Evolutionary conservation across 2,329 filamentous ascomycete genomes (phyloP), one percentile per base, ranked within the genome.

Genomic region (Colletotrichum cordylinicola): DNA sequence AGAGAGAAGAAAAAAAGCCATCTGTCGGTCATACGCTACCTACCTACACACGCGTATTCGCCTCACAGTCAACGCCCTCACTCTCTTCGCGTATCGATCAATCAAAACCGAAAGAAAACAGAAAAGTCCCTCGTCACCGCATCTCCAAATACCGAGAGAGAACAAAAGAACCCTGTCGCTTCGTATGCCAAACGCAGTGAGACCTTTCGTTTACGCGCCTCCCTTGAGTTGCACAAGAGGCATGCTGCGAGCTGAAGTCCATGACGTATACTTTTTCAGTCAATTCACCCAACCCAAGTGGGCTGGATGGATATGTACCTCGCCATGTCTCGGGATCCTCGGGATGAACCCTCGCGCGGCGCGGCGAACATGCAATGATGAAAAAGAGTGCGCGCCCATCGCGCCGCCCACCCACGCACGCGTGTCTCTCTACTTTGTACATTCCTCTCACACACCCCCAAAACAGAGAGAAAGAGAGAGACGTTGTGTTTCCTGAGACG

Each of bases 181-280:
- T 43, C 8, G 43, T n/a, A 70, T n/a, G 12, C 10, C 21, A 39
- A 21, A 60, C 72, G 55, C 52, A 61, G 29, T 72, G 64, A 67
- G 55, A 68, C 69, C 29, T 12, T 48, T 27, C 29, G 52, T 24
- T 67, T 27, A 10, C 39, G 60, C 37, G 39, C 39, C 71, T 58
- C 71, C 29, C 33, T 68, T 56, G 52, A 18, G 64, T 70, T 18
- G 31, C 35, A 52, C 31, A 48, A 35, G 55, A 8, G 33, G 33
- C 69, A 60, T n/a, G 62, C 35, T 27, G 24, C 35, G 3, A 60
- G 55, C 64, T 52, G 39, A 27, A 70, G 27, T 72, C 70, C 70
- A 75, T 75, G 73, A 75, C 73, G 73, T 73, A 68, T 58, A 21
- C 62, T 37, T 68, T 67, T 48, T 6, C 39, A n/a, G 39, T 5